Evolutionary conservation across 2,329 filamentous ascomycete genomes (phyloP), one percentile per base, ranked within the genome.

Genomic region (Aureobasidium musti): DNA sequence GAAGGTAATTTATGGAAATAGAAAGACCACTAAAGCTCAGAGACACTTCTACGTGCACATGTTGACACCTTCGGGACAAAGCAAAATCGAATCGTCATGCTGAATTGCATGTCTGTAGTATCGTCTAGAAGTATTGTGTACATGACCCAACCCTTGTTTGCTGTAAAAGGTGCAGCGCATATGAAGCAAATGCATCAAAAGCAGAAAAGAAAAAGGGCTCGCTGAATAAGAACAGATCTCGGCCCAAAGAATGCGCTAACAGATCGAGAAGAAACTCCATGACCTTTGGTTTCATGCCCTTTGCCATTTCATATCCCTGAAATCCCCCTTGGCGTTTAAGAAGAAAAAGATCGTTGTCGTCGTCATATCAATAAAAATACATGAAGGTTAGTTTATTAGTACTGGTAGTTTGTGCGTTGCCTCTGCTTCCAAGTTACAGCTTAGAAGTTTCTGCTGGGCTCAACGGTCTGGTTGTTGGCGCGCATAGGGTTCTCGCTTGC

Each of bases 401-500:
- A 63, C 45, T 37, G 23, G 28, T 59, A 7, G n/a, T 17, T 33
- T 45, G 19, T 14, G 23, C n/a, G 8, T 41, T 33, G 59, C 10
- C 5, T 41, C 33, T 47, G 26, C 17, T 30, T 19, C 17, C 17
- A 17, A 8, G 21, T n/a, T n/a, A 21, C 26, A 39, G 33, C 49
- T 41, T 67, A 68, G 39, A 69, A 69, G 57, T 69, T 69, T 61
- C 68, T 67, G 68, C 67, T 68, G 14, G 68, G 67, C 37, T 63
- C 59, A 26, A 67, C 60, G 35, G 45, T 41, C 23, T 50, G 49
- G 19, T 57, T n/a, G 39, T 63, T 54, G 39, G 49, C 49, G 4
- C 41, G 54, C 61, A 73, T 72, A 8, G 72, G 70, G 54, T 70
- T 66, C 39, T 69, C 65, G 63, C 70, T 71, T 30, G 69, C 71